phyloP scores from a whole-genome alignment of 1,284 basidiomycete genomes.

The Salmacisia buchloeana region DNA sequence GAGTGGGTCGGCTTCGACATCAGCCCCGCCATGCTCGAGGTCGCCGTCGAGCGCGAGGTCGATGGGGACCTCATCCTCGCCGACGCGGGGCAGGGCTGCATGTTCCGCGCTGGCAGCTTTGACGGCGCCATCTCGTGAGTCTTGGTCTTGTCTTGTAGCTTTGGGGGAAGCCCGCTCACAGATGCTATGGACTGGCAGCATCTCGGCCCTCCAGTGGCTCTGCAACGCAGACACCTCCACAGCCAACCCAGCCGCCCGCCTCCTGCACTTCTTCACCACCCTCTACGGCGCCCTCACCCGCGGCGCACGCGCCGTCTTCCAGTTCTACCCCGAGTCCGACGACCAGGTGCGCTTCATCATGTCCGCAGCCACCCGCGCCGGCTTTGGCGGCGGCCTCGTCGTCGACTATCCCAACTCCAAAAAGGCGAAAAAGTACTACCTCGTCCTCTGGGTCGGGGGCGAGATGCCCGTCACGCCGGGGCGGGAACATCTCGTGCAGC shows the following conservation, averaged over 20 bases:
- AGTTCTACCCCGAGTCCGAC: slow-evolving; percentile 49
- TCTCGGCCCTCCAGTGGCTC: slow-evolving; percentile 97
- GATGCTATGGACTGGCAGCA: slow-evolving; percentile 56
- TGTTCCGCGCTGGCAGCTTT: slow-evolving; percentile 91
- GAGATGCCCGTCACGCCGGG: slow-evolving; percentile 28
- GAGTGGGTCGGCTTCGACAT: slow-evolving; percentile 93
- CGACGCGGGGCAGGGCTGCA: slow-evolving; percentile 54
- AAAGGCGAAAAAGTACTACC: slow-evolving; percentile 51
- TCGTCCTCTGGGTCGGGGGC: slow-evolving; percentile 51
- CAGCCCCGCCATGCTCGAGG: slow-evolving; percentile 76
- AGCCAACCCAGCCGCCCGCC: slow-evolving; percentile 84
- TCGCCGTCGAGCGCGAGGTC: slow-evolving; percentile 45
- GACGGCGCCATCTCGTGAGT: slow-evolving; percentile 89
- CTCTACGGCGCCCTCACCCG: slow-evolving; percentile 85
- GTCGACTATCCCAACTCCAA: slow-evolving; percentile 63
- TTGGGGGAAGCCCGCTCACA: neutral
- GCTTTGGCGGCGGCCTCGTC: slow-evolving; percentile 93
- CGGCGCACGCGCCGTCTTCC: slow-evolving; percentile 82
- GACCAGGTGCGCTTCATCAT: slow-evolving; percentile 67
- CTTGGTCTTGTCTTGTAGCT: neutral
- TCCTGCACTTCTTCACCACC: slow-evolving; percentile 91
- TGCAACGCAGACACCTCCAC: slow-evolving; percentile 92
- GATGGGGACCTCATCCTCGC: slow-evolving; percentile 50
- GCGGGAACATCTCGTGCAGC: neutral
- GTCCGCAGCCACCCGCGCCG: slow-evolving; percentile 82